Base-by-base conservation (phyloP, 345 rosid genomes). In the Syzygium jambos region DNA sequence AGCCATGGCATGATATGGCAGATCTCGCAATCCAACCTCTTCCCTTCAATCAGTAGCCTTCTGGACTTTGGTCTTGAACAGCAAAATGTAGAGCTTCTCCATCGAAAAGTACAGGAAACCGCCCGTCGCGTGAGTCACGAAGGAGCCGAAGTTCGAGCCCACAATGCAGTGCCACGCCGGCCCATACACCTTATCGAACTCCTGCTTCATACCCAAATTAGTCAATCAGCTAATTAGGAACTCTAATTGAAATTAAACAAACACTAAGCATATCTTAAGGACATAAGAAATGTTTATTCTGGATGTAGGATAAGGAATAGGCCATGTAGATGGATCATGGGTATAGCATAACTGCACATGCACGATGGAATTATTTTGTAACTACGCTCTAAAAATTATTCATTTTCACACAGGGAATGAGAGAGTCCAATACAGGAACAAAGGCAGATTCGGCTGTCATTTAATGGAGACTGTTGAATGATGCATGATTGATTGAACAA, bases 141-240 rank as follows among this genome's bases (percentile, higher is more conserved):
- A 96, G 21, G 99, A 95, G 51, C 99, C 99, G 63, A 95, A 96
- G 92, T 92, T 93, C 88, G 94, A 92, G 14, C 98, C 99, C 90
- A 96, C 98, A 4, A 96, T 95, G 91, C 99, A 96, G 89, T 96
- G 99, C 99, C 99, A 96, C 65, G 99, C 96, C 84, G 99, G 97
- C 59, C 99, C 98, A 91, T 95, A 96, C 85, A 89, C 94, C 90
- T 95, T 94, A 86, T 96, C 99, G 84, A 96, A 96, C 86, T 96
- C 99, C 98, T 95, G 95, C 93, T 5, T 7, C 16, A 1, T 52
- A 10, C n/a, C 23, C 22, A 15, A 7, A 8, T 52, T 29, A 34
- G 52, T 51, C 85, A 27, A 9, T 34, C 12, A 51, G 17, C 53
- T 9, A 55, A 52, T 54, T 8, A 2, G 2, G 46, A 34, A 17